These are phyloP conservation scores for Globisporangium viniferum DNA, from an alignment of 352 stramenopile species.

Conservation along the genomic window DNA sequence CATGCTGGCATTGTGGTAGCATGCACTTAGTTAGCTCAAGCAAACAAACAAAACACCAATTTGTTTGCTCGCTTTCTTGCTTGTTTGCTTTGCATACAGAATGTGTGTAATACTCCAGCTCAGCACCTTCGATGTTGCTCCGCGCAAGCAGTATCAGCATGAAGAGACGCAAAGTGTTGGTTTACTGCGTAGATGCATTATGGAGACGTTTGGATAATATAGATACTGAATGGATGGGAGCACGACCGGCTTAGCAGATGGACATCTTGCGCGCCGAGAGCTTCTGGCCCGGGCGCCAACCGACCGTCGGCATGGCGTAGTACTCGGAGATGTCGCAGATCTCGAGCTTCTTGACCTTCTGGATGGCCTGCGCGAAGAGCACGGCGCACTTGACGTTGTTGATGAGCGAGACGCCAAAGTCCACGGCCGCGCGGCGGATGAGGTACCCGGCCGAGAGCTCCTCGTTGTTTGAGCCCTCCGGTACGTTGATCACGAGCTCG, in stretches of 20 bases:
- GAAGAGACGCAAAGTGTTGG: too few species aligned
- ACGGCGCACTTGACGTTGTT: conserved; percentile 91
- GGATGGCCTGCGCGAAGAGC: conserved; percentile 90
- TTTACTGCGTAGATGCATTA: too few species aligned
- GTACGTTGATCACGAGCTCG: conserved; percentile 92
- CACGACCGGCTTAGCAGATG: conserved; percentile 52
- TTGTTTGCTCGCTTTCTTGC: too few species aligned
- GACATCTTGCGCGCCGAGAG: conserved; percentile 84
- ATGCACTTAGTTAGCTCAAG: too few species aligned
- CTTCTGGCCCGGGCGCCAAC: conserved; percentile 77
- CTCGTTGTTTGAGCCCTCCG: conserved; percentile 85
- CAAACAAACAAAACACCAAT: too few species aligned
- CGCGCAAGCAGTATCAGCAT: too few species aligned
- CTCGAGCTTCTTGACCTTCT: conserved; percentile 93
- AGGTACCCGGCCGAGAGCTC: conserved; percentile 91
- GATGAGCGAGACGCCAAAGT: conserved; percentile 91
- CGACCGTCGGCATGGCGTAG: conserved; percentile 82
- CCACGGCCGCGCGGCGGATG: conserved; percentile 90
- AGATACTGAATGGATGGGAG: background rate
- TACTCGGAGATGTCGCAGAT: conserved; percentile 89
- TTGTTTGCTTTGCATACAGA: too few species aligned
- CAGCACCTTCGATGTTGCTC: too few species aligned
- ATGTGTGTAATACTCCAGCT: too few species aligned
- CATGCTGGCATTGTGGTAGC: too few species aligned
- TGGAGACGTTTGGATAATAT: background rate